phyloP scores from a whole-genome alignment of 2,329 filamentous ascomycete genomes.

The Microcyclospora tardicrescens region DNA sequence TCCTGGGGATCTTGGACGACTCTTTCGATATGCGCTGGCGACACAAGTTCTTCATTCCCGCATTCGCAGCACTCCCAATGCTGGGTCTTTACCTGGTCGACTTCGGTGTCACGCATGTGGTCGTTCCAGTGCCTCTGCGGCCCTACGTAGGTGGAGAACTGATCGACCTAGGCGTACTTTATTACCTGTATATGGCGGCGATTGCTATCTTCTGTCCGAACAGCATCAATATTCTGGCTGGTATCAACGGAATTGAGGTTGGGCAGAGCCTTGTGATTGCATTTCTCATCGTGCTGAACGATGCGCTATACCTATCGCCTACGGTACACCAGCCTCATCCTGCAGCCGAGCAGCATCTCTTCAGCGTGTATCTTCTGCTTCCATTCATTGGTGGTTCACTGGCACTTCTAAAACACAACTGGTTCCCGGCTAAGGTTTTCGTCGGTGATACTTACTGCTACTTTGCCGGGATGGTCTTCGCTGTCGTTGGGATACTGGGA shows the following conservation, averaged over 20 bases:
- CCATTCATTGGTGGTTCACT: constrained; percentile 88
- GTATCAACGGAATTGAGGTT: constrained; percentile 97
- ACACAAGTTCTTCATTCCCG: constrained; percentile 96
- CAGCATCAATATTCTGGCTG: constrained; percentile 98
- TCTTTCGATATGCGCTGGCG: constrained; percentile 97
- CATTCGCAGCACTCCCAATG: constrained; percentile 82
- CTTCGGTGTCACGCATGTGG: constrained; percentile 91
- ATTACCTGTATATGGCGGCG: constrained; percentile 95
- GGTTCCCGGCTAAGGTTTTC: constrained; percentile 90
- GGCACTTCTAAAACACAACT: constrained; percentile 81
- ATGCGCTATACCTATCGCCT: constrained; percentile 66
- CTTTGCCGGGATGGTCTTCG: constrained; percentile 98
- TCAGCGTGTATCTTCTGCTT: constrained; percentile 86
- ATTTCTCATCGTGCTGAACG: constrained; percentile 69
- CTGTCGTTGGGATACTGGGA: constrained; percentile 87
- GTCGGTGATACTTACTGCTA: constrained; percentile 99
- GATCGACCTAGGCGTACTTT: constrained; percentile 60
- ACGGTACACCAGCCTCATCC: constrained; percentile 64
- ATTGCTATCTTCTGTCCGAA: constrained; percentile 97
- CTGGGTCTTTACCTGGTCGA: constrained; percentile 97
- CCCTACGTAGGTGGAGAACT: constrained; percentile 65
- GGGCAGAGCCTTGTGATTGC: constrained; percentile 88
- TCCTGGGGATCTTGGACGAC: constrained; percentile 89
- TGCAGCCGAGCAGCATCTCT: constrained; percentile 87
- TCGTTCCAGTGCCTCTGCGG: constrained; percentile 75